Evolutionary conservation across 805 yeast species (phyloP), one percentile per base, ranked within the genome.

Genomic region (Candida ascalaphidarum): DNA sequence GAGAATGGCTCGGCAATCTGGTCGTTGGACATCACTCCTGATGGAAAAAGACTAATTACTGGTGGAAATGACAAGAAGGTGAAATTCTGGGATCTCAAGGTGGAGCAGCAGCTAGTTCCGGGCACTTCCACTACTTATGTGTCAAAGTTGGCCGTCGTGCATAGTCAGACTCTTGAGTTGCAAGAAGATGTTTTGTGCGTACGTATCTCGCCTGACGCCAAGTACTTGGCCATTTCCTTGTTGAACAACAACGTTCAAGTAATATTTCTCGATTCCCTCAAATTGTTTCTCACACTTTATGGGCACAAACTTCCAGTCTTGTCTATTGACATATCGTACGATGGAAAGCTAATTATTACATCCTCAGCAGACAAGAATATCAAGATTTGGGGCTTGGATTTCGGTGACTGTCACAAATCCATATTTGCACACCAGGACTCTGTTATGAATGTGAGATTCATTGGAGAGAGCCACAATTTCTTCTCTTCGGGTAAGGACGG

Each of bases 321-420:
- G 30, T 80, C 95, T 3, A 73, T 92, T 40, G 98, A 92, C 50
- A 86, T 92, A 24, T 83, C 97, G 1, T 66, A 55, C 41, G 99
- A 92, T 53, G 77, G 89, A 21, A 89, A 92, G 54, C 52, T 92
- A 41, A 70, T 92, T 36, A 76, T 89, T 30, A 84, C 97, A 0
- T 83, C 96, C 4, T 85, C 96, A 1, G 98, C 98, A 0, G 99
- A 92, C 58, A 92, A 92, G 55, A 92, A 92, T 55, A 83, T 92
- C 49, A 86, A 94, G 58, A 81, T 92, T 33, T 92, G 99, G 99
- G 99, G 99, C 28, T 62, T 92, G 33, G 98, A 92, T 53, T 92
- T 92, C 56, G 99, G 99, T 57, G 99, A 92, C 56, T 92, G 98
- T 65, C 98, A 92, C 55, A 81, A 81, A 51, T 89, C 97, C 2